phyloP scores from a whole-genome alignment of 257 asterid species.

The Penstemon davidsonii region DNA sequence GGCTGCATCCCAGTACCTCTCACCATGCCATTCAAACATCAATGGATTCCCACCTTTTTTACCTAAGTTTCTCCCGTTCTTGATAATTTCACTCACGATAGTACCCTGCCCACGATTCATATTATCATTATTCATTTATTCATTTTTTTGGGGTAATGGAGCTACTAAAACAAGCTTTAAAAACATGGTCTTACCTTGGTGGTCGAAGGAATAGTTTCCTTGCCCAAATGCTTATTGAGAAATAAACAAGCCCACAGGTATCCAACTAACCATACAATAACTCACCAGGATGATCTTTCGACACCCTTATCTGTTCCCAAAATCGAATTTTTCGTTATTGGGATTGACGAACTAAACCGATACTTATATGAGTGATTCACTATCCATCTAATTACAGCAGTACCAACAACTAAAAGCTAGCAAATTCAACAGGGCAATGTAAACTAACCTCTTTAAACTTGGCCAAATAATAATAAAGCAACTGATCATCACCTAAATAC shows the following conservation, averaged over 20 bases:
- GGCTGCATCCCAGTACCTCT: slow-evolving; percentile 83
- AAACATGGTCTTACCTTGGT: slow-evolving; percentile 36
- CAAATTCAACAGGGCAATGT: slow-evolving; percentile 5
- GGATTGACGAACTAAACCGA: too few species aligned
- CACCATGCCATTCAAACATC: slow-evolving; percentile 71
- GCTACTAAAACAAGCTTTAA: neutral
- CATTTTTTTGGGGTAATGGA: neutral
- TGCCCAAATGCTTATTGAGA: slow-evolving; percentile 57
- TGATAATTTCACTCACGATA: slow-evolving; percentile 48
- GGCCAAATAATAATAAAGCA: slow-evolving; percentile 43
- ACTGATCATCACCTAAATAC: slow-evolving; percentile 43
- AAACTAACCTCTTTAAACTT: slow-evolving; percentile 56
- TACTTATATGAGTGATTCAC: too few species aligned
- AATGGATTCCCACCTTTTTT: slow-evolving; percentile 47
- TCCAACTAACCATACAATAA: slow-evolving; percentile 71
- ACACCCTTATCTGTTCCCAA: slow-evolving; percentile 49
- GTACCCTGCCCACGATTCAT: slow-evolving; percentile 35
- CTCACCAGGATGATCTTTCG: slow-evolving; percentile 63
- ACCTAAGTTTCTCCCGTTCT: slow-evolving; percentile 56
- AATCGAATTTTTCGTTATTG: neutral
- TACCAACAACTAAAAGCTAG: neutral
- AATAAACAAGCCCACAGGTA: slow-evolving; percentile 67
- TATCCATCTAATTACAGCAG: slow-evolving; percentile 6
- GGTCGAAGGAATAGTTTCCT: slow-evolving; percentile 50
- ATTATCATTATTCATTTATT: neutral